Evolutionary conservation across 208 protist genomes (phyloP), one percentile per base, ranked within the genome.

Genomic region (Trichomonas vaginalis): DNA sequence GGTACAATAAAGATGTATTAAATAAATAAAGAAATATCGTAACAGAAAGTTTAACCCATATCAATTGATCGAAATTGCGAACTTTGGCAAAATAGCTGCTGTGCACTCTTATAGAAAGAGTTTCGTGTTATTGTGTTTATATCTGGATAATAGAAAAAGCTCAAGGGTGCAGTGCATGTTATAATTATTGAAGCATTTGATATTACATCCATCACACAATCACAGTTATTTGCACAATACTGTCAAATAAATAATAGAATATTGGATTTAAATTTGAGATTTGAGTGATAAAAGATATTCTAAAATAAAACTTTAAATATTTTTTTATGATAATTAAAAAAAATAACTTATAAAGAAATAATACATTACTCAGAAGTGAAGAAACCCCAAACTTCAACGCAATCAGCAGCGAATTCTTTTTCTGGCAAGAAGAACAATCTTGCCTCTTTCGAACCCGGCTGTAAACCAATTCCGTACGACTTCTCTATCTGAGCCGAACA

Each of bases 341-440:
- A 70, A 70, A 12, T 70, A n/a, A 70, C 1, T 32, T n/a, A 27
- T 70, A 70, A n/a, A 70, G 21, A 70, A 70, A 70, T n/a, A 70
- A 12, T 42, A 37, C 2, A 47, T 88, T 88, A 27, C 17, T 47
- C 40, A 15, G 45, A 48, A 48, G 86, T 92, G 45, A 92, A 92
- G 45, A 92, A 92, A n/a, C 86, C 86, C 86, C 86, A 92, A 39
- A 92, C 86, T 51, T 92, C 86, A 39, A 92, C 86, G 45, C 42
- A 48, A 47, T 92, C 86, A n/a, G 86, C 86, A 92, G 35, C 86
- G 45, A 92, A 92, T 39, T 51, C 86, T 8, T 42, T 42, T 15
- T 92, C 86, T 12, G 40, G 40, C 15, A 45, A 17, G 40, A 92
- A 51, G 35, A 92, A 92, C 0, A n/a, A 14, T 39, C 46, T 23